Evolutionary conservation across 2,329 filamentous ascomycete genomes (phyloP).

Genomic region (Scleromitrula shiraiana): DNA sequence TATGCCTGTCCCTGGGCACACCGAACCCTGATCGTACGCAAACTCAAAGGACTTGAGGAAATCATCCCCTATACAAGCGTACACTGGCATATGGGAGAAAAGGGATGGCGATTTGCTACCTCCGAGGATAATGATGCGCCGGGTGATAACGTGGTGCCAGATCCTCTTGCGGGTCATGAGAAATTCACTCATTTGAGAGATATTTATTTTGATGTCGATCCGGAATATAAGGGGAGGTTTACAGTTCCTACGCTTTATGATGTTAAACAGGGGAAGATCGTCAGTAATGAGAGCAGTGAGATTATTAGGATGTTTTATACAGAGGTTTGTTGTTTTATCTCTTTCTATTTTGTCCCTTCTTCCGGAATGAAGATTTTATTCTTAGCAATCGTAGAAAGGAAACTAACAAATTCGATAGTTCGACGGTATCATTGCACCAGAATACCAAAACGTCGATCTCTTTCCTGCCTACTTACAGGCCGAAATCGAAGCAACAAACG

Average conservation of each 20-base stretch:
- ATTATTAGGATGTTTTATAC: conserved; percentile 79
- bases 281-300: conserved; percentile 77
- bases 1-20: conserved; percentile 62
- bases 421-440: conserved; percentile 56
- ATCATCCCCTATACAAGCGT: conserved; percentile 49
- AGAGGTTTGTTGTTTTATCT: conserved; percentile 50
- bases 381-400: background rate
- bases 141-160: conserved; percentile 56
- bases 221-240: conserved; percentile 59
- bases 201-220: conserved; percentile 58
- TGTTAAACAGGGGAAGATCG: conserved; percentile 57
- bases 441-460: conserved; percentile 54
- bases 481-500: conserved; percentile 67
- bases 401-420: conserved; percentile 47
- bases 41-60: conserved; percentile 87
- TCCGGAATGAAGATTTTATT: too few relatives aligned
- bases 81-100: conserved; percentile 57
- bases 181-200: conserved; percentile 59
- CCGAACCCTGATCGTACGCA: conserved; percentile 76
- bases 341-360: background rate
- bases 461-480: conserved; percentile 56
- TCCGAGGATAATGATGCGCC: conserved; percentile 46
- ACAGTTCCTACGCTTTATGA: conserved; percentile 64
- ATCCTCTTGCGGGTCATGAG: conserved; percentile 52
- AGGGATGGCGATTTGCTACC: conserved; percentile 60